A percentile compares a stretch with the other conserved stretches of the same genome.
Evolutionary conservation across 148 eudicot genomes (phyloP).

Genomic region (Fagopyrum esculentum): DNA sequence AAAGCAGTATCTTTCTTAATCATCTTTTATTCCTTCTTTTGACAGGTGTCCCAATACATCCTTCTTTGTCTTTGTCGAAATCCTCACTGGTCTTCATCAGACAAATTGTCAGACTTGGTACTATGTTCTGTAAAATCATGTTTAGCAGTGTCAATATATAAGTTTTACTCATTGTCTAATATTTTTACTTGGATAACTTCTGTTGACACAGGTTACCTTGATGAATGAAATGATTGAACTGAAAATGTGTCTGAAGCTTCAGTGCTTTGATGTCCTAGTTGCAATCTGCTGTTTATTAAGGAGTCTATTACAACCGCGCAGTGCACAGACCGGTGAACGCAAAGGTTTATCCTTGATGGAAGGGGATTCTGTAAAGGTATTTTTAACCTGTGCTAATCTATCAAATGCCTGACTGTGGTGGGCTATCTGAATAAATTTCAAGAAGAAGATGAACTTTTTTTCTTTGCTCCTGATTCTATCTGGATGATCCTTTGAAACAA

Average conservation of each 20-base stretch:
- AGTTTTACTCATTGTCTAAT: not conserved
- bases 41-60: conserved; percentile 44
- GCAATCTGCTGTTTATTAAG: conserved; percentile 41
- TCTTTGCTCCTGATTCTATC: not conserved
- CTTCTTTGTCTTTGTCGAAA: conserved; percentile 63
- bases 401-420: not conserved
- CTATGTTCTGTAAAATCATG: conserved; percentile 8
- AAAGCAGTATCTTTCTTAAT: conserved; percentile 2
- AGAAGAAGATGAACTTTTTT: not conserved
- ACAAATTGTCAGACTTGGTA: conserved; percentile 65
- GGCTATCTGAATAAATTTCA: not conserved
- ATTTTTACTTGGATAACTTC: not conserved
- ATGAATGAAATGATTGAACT: conserved; percentile 42
- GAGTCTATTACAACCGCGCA: conserved; percentile 33
- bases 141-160: not conserved
- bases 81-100: conserved; percentile 61
- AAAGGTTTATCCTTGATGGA: conserved; percentile 20
- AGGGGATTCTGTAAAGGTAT: conserved; percentile 59
- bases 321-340: conserved; percentile 26
- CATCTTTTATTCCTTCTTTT: conserved; percentile 13
- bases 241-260: conserved; percentile 39
- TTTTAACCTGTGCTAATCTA: not conserved
- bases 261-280: conserved; percentile 38
- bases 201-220: conserved; percentile 41
- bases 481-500: not conserved